A percentile compares a stretch with the other conserved stretches of the same genome.
phyloP scores from a whole-genome alignment of 495 filamentous ascomycete species.

The Penicillium pulvis region DNA sequence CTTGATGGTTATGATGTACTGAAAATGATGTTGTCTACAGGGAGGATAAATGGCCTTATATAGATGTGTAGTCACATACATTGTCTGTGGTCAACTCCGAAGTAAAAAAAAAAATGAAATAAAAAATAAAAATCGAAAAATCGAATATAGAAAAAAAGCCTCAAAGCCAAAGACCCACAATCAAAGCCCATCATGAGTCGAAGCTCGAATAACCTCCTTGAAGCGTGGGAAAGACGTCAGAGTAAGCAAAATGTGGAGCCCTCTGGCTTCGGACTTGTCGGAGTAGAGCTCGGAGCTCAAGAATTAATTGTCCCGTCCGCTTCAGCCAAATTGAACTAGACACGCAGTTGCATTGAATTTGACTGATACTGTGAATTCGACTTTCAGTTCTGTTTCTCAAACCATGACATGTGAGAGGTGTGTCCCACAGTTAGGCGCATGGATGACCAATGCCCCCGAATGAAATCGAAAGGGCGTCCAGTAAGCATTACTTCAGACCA shows the following conservation, averaged over 20 bases:
- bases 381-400: too few species aligned
- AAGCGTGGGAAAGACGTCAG: constrained; percentile 19
- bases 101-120: constrained; percentile 11
- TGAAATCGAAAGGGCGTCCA: constrained; percentile 8
- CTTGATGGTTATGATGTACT: not conserved
- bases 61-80: constrained; percentile 7
- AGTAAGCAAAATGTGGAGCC: not conserved
- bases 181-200: constrained; percentile 10
- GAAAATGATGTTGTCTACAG: constrained; percentile 8
- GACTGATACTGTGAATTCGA: too few species aligned
- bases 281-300: not conserved
- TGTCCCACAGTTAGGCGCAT: not conserved
- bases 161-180: constrained; percentile 19
- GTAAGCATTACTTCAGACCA: not conserved
- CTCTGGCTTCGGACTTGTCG: constrained; percentile 18
- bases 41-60: constrained; percentile 9
- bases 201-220: constrained; percentile 15
- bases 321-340: not conserved
- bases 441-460: not conserved
- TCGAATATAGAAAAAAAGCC: constrained; percentile 5
- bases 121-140: too few species aligned
- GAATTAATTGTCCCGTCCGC: too few species aligned
- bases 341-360: not conserved
- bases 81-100: constrained; percentile 23
- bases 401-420: too few species aligned